A percentile compares a stretch with the other conserved stretches of the same genome.
Conservation (phyloP, 441 rosid species). For the Aleurites moluccanus region DNA sequence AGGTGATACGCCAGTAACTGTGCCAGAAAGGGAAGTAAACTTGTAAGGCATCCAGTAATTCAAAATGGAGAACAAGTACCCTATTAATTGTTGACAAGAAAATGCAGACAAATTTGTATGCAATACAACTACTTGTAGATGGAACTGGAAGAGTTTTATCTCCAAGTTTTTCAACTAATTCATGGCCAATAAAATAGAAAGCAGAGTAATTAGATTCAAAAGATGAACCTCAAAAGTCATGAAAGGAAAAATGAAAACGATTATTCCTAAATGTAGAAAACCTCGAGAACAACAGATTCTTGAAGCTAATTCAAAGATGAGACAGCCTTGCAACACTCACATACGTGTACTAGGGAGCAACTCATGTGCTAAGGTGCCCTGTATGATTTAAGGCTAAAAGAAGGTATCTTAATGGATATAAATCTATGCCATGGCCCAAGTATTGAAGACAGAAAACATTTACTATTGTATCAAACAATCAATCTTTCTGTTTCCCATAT, state of each 20-base stretch:
- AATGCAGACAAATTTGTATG: neutral
- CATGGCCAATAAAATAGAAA: too few species aligned
- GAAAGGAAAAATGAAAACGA: too few species aligned
- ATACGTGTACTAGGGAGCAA: neutral
- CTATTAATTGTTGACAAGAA: neutral
- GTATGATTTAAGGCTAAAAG: neutral
- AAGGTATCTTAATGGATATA: neutral
- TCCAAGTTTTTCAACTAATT: too few species aligned
- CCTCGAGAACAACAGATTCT: neutral
- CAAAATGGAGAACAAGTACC: conserved; percentile 3
- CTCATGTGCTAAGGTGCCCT: neutral
- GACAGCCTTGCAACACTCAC: neutral
- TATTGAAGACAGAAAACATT: neutral
- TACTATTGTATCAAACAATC: neutral
- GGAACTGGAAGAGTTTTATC: neutral
- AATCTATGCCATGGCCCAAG: neutral
- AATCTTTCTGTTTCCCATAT: neutral
- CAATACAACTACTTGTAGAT: neutral
- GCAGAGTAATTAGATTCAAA: too few species aligned
- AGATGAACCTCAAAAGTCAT: too few species aligned
- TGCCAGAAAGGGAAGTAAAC: conserved; percentile 18
- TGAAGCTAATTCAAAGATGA: neutral
- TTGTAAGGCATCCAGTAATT: neutral
- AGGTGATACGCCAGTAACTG: conserved; percentile 96
- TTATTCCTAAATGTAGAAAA: too few species aligned